Conservation (phyloP, 192 early-diverging fungal species). For the Podila minutissima region DNA sequence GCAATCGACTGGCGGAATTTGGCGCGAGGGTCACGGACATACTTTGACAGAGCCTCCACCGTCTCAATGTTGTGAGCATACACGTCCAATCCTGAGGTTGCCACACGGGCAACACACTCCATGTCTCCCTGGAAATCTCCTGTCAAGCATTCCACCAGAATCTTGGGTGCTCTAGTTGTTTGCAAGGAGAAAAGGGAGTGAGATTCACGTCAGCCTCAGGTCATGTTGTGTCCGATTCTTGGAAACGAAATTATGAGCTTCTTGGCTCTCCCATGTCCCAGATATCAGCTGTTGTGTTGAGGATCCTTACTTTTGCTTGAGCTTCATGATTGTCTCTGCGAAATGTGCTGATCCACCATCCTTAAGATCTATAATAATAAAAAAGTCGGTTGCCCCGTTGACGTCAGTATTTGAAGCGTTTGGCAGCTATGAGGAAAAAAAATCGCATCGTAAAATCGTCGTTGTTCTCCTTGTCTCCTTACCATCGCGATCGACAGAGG, state of each 20-base stretch:
- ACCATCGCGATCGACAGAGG: constrained; percentile 97
- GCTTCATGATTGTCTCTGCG: constrained; percentile 87
- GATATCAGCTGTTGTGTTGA: neutral
- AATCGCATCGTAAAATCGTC: neutral
- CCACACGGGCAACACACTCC: constrained; percentile 82
- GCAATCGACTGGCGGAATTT: constrained; percentile 91
- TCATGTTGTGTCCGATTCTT: neutral
- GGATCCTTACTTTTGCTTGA: constrained; percentile 79
- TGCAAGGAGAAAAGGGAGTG: constrained; percentile 7
- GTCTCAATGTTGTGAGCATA: constrained; percentile 99
- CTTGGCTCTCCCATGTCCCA: neutral
- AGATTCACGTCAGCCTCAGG: neutral
- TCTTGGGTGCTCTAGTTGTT: constrained; percentile 77
- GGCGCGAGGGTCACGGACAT: constrained; percentile 93
- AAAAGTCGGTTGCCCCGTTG: neutral
- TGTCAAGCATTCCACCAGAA: constrained; percentile 96
- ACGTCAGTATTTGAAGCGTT: neutral
- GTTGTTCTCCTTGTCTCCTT: neutral
- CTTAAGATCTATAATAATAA: constrained; percentile 70
- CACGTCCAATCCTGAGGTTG: constrained; percentile 92
- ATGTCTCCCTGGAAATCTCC: constrained; percentile 91
- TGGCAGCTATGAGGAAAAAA: neutral
- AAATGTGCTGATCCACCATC: constrained; percentile 96
- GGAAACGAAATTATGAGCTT: neutral
- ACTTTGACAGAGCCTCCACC: constrained; percentile 88